Evolutionary conservation across 2,329 filamentous ascomycete species (phyloP).

Genomic region (Fonsecaea monophora): DNA sequence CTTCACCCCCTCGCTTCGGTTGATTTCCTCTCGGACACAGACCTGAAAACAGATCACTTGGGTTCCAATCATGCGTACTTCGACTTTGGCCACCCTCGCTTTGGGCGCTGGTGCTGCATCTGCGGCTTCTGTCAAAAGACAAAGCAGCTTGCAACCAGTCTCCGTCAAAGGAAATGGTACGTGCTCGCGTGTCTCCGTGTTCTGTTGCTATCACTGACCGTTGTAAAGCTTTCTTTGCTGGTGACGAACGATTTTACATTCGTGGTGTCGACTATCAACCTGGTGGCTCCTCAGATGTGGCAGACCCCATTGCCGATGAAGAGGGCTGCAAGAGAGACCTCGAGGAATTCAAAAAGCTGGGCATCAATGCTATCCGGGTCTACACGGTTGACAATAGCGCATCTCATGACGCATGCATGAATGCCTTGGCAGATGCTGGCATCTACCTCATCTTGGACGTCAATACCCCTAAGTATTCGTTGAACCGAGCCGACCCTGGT

Average conservation of each 20-base stretch:
- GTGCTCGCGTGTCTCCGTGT: conserved; percentile 28
- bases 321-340: conserved; percentile 79
- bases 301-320: conserved; percentile 77
- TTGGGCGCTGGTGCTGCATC: conserved; percentile 55
- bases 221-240: conserved; percentile 66
- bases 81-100: conserved; percentile 53
- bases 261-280: conserved; percentile 69
- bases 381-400: conserved; percentile 89
- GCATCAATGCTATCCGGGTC: conserved; percentile 89
- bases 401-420: conserved; percentile 86
- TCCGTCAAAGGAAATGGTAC: conserved; percentile 68
- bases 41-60: not conserved
- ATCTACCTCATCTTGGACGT: conserved; percentile 93
- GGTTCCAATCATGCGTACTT: conserved; percentile 60
- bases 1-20: conserved; percentile 12
- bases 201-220: conserved; percentile 27
- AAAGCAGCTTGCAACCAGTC: conserved; percentile 59
- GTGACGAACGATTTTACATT: conserved; percentile 62
- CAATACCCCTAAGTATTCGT: conserved; percentile 87
- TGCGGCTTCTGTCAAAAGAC: conserved; percentile 52
- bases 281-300: conserved; percentile 66
- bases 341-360: conserved; percentile 79
- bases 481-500: conserved; percentile 77
- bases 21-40: conserved; percentile 8
- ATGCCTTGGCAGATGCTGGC: conserved; percentile 75